These are phyloP conservation scores for Entoloma clypeatum DNA, from an alignment of 1,284 basidiomycete genomes.

Conservation along the genomic window DNA sequence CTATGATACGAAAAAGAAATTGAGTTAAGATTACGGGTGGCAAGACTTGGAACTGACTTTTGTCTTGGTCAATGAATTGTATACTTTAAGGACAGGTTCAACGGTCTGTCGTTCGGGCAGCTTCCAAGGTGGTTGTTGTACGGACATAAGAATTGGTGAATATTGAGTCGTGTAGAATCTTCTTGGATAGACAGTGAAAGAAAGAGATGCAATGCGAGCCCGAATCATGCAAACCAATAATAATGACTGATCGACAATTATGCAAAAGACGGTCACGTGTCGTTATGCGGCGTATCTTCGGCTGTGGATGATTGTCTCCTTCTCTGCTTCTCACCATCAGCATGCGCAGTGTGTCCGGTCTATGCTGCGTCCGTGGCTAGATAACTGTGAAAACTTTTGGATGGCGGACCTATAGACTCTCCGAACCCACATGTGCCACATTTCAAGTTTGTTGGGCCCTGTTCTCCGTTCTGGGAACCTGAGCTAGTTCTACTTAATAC, in stretches of 20 bases:
- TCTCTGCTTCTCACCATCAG: slow-evolving; percentile 1
- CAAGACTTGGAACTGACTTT: slow-evolving; percentile 56
- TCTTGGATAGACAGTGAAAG: slow-evolving; percentile 19
- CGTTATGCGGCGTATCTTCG: background rate
- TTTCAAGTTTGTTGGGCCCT: no score
- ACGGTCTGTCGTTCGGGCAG: slow-evolving; percentile 43
- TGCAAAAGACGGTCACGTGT: slow-evolving; percentile 9
- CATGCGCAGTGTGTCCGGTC: background rate
- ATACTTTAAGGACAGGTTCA: slow-evolving; percentile 78
- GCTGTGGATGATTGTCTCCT: background rate
- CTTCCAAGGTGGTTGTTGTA: slow-evolving; percentile 55
- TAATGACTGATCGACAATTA: slow-evolving; percentile 10
- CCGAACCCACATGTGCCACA: no score
- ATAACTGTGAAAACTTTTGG: slow-evolving; percentile 1
- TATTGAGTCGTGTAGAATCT: slow-evolving; percentile 14
- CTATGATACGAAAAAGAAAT: slow-evolving; percentile 32
- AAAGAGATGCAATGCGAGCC: slow-evolving; percentile 19
- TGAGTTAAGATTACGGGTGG: slow-evolving; percentile 22
- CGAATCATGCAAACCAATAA: slow-evolving; percentile 18
- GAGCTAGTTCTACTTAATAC: no score
- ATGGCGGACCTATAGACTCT: no score
- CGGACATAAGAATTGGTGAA: slow-evolving; percentile 29
- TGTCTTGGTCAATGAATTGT: slow-evolving; percentile 90
- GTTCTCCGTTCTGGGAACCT: no score
- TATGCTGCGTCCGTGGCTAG: slow-evolving; percentile 1